These are phyloP conservation scores for Neonothopanus nambi DNA, from an alignment of 1,284 basidiomycete genomes.

Conservation along the genomic window DNA sequence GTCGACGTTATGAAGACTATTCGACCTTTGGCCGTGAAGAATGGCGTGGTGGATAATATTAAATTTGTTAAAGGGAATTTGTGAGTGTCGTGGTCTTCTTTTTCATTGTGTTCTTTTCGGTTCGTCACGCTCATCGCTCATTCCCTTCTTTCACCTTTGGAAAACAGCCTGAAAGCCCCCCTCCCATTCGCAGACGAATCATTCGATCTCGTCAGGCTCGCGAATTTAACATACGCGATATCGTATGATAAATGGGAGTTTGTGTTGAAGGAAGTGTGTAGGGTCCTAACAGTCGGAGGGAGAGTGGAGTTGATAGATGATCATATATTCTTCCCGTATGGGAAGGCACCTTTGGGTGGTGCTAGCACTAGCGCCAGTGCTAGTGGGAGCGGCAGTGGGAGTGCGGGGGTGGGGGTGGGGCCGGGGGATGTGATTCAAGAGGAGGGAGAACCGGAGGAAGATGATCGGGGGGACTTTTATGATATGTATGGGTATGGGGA, in stretches of 20 bases:
- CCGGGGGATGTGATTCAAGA: too few species aligned
- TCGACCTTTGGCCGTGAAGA: constrained; percentile 1
- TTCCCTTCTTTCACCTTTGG: too few species aligned
- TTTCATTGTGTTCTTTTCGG: background rate
- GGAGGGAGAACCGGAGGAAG: background rate
- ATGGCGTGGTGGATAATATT: constrained; percentile 13
- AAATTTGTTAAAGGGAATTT: constrained; percentile 19
- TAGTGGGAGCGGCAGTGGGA: too few species aligned
- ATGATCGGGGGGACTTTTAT: background rate
- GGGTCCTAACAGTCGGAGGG: constrained; percentile 49
- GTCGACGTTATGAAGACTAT: constrained; percentile 16
- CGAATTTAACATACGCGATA: constrained; percentile 44
- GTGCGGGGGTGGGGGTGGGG: background rate
- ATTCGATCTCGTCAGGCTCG: constrained; percentile 57
- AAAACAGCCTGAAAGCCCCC: constrained; percentile 22
- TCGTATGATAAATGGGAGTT: constrained; percentile 43
- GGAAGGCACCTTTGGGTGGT: constrained; percentile 3
- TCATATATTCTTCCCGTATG: constrained; percentile 45
- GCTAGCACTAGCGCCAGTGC: too few species aligned
- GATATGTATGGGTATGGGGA: background rate
- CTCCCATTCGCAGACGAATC: constrained; percentile 27
- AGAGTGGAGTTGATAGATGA: constrained; percentile 57
- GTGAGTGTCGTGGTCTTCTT: constrained; percentile 7
- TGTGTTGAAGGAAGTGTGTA: constrained; percentile 46
- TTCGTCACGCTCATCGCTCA: background rate